Conservation (phyloP, 1,284 basidiomycete genomes). For the Megacollybia platyphylla region DNA sequence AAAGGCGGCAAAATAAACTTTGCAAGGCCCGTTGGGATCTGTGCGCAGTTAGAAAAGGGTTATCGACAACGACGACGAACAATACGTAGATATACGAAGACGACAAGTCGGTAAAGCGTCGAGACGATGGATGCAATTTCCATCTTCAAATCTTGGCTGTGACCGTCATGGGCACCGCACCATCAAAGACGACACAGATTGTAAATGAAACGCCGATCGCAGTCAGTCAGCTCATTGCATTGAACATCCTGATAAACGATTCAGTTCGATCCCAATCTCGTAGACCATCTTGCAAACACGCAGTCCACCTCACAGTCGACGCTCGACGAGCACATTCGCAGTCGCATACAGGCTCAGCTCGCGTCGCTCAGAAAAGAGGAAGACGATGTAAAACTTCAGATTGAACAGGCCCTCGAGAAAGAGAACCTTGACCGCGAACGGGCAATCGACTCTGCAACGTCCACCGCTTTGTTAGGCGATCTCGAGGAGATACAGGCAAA, state of each 20-base stretch:
- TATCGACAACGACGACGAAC: constrained; percentile 13
- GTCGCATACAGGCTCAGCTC: constrained; percentile 55
- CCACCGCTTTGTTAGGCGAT: constrained; percentile 52
- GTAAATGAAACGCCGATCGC: too few species aligned
- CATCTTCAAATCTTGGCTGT: too few species aligned
- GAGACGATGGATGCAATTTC: constrained; percentile 12
- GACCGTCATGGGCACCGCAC: too few species aligned
- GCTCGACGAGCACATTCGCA: constrained; percentile 55
- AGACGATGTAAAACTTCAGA: constrained; percentile 49
- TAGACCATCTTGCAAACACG: constrained; percentile 61
- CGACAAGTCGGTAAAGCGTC: constrained; percentile 21
- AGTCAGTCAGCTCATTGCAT: too few species aligned
- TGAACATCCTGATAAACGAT: constrained; percentile 1
- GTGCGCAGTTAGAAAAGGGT: neutral
- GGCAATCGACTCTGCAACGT: constrained; percentile 28
- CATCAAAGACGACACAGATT: too few species aligned
- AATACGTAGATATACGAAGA: constrained; percentile 27
- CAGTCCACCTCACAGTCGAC: constrained; percentile 49
- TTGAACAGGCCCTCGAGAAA: constrained; percentile 61
- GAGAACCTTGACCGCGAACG: constrained; percentile 69
- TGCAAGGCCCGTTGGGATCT: constrained; percentile 7
- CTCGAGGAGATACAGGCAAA: constrained; percentile 59
- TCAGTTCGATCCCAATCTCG: constrained; percentile 67
- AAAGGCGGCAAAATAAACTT: constrained; percentile 1
- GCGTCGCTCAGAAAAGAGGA: constrained; percentile 51